Evolutionary conservation across 2,329 filamentous ascomycete species (phyloP).

Genomic region (Phaeosphaeria sp.): DNA sequence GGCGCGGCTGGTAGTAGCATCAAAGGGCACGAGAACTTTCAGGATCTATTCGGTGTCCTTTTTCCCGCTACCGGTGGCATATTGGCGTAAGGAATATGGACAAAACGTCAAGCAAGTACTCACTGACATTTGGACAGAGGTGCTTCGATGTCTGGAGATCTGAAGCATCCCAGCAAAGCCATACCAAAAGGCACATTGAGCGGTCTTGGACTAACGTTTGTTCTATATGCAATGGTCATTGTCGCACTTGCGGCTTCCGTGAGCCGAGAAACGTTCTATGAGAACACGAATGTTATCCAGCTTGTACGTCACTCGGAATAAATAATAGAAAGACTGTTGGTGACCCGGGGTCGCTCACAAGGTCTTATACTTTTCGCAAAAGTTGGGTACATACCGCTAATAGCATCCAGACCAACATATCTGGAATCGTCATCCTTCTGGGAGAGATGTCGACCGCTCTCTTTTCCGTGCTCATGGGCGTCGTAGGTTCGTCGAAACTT

Average conservation of each 20-base stretch:
- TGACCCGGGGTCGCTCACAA: background rate
- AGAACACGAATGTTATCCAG: constrained; percentile 80
- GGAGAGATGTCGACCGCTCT: constrained; percentile 84
- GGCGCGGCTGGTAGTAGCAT: constrained; percentile 69
- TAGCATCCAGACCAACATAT: constrained; percentile 69
- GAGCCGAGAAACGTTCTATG: constrained; percentile 74
- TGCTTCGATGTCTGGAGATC: constrained; percentile 88
- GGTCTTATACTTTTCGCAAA: background rate
- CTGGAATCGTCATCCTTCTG: constrained; percentile 73
- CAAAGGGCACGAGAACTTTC: constrained; percentile 72
- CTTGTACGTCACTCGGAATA: constrained; percentile 57
- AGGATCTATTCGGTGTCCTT: constrained; percentile 83
- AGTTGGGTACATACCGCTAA: background rate
- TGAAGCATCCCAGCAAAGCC: constrained; percentile 81
- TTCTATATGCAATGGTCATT: constrained; percentile 78
- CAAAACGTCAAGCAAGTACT: background rate
- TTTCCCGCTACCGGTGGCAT: constrained; percentile 74
- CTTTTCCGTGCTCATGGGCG: constrained; percentile 86
- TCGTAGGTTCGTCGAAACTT: constrained; percentile 84
- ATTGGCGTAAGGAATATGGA: constrained; percentile 56
- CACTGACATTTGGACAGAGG: constrained; percentile 61
- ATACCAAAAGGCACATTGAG: constrained; percentile 86
- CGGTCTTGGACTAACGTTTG: constrained; percentile 77
- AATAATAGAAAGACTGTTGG: background rate
- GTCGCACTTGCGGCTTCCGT: constrained; percentile 79